A percentile compares a stretch with the other conserved stretches of the same genome.
phyloP scores from a whole-genome alignment of 176 grass and related monocot species.

The Aegilops bicornis region DNA sequence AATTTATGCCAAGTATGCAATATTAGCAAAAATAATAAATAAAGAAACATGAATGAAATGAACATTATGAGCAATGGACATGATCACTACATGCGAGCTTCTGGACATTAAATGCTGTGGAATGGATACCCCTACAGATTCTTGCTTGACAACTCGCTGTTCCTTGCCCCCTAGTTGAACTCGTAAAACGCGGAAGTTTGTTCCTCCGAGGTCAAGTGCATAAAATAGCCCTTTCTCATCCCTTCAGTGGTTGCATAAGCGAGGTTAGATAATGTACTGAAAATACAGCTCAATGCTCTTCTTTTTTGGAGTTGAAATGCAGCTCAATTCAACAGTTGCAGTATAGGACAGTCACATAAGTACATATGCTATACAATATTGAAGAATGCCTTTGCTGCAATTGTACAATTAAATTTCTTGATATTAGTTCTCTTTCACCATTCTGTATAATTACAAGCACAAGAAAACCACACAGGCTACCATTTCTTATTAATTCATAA shows the following conservation, averaged over 20 bases:
- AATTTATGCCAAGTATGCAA: neutral
- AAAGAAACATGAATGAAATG: neutral
- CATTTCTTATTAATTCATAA: neutral
- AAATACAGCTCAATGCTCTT: neutral
- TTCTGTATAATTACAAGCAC: neutral
- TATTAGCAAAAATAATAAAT: neutral
- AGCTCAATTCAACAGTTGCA: neutral
- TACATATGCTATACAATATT: neutral
- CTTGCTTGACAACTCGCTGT: slow-evolving; percentile 54
- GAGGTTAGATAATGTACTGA: neutral
- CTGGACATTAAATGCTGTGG: slow-evolving; percentile 70
- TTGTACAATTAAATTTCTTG: neutral
- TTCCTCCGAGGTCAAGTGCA: slow-evolving; percentile 89
- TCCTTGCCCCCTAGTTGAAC: slow-evolving; percentile 75
- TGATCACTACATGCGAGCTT: slow-evolving; percentile 51
- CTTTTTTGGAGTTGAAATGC: neutral
- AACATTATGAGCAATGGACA: neutral
- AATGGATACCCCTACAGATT: slow-evolving; percentile 69
- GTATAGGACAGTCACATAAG: neutral
- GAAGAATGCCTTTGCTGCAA: neutral
- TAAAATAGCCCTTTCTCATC: slow-evolving; percentile 75
- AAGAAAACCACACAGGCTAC: neutral
- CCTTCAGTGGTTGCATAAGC: slow-evolving; percentile 23
- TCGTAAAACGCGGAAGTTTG: slow-evolving; percentile 78
- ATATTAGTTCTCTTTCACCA: neutral